phyloP scores from a whole-genome alignment of 2,329 filamentous ascomycete genomes.

The Beauveria medogensis region DNA sequence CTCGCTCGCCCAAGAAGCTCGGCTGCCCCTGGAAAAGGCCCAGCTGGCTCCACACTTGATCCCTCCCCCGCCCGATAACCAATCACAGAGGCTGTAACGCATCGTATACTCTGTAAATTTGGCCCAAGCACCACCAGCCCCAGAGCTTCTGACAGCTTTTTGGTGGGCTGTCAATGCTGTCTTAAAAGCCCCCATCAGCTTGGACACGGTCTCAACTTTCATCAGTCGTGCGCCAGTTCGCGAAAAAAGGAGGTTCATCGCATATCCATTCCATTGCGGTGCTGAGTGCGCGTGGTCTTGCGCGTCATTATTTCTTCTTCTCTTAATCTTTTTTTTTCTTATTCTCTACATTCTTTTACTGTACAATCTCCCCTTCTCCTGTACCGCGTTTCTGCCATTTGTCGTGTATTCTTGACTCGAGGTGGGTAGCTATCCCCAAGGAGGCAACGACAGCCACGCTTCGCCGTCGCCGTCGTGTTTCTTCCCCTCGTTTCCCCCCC shows the following conservation, averaged over 20 bases:
- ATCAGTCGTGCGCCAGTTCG: background rate
- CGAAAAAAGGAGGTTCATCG: conserved; percentile 10
- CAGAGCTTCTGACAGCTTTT: background rate
- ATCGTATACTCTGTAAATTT: background rate
- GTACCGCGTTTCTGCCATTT: conserved; percentile 6
- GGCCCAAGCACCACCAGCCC: background rate
- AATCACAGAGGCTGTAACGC: background rate
- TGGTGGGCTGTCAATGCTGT: background rate
- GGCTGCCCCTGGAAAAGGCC: no score
- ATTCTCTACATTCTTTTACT: conserved; percentile 11
- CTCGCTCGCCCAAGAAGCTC: no score
- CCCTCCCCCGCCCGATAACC: no score
- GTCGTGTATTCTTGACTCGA: background rate
- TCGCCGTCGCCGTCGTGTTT: background rate
- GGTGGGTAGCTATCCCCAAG: conserved; percentile 1
- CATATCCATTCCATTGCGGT: conserved; percentile 17
- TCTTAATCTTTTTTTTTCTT: background rate
- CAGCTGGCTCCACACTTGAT: no score
- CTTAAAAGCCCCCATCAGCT: background rate
- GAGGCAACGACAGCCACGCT: background rate
- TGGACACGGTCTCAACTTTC: conserved; percentile 11
- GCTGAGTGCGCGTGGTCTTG: conserved; percentile 5
- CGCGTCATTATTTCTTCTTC: background rate
- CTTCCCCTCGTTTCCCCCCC: background rate
- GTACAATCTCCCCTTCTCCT: conserved; percentile 11